Evolutionary conservation across 805 yeast genomes (phyloP).

Genomic region (Yarrowia yakushimensis): DNA sequence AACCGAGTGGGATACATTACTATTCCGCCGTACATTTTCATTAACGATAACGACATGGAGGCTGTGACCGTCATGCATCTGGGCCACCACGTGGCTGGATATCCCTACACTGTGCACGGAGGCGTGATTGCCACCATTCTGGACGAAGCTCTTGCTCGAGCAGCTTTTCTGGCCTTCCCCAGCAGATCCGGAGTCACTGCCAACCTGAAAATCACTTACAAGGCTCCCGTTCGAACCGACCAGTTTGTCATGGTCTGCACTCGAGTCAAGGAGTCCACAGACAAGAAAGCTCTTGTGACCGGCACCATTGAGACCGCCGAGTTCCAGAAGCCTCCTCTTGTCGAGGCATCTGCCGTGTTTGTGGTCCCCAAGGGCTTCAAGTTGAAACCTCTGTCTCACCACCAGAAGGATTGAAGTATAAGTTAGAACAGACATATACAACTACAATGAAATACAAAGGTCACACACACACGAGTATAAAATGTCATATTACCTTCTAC

Average conservation of each 20-base stretch:
- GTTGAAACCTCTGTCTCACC: conserved; percentile 18
- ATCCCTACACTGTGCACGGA: conserved; percentile 82
- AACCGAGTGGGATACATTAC: conserved; percentile 76
- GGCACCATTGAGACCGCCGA: conserved; percentile 18
- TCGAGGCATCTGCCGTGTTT: conserved; percentile 9
- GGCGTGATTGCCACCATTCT: conserved; percentile 79
- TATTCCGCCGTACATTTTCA: conserved; percentile 66
- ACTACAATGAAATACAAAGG: no score
- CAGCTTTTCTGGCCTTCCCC: conserved; percentile 82
- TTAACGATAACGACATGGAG: conserved; percentile 53
- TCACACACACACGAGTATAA: no score
- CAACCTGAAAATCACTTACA: conserved; percentile 58
- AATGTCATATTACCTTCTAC: not conserved
- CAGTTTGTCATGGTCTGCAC: conserved; percentile 66
- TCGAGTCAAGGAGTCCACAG: conserved; percentile 59
- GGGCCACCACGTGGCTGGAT: conserved; percentile 78
- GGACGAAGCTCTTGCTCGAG: conserved; percentile 81
- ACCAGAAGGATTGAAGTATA: not conserved
- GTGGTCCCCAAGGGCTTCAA: conserved; percentile 20
- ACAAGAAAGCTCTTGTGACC: conserved; percentile 74
- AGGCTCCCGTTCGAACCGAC: conserved; percentile 54
- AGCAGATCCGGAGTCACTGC: conserved; percentile 88
- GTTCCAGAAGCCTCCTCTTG: not conserved
- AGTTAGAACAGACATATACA: not conserved
- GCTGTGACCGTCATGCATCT: conserved; percentile 67